These are phyloP conservation scores for Stellera chamaejasme DNA, from an alignment of 345 rosid species.

Conservation along the genomic window DNA sequence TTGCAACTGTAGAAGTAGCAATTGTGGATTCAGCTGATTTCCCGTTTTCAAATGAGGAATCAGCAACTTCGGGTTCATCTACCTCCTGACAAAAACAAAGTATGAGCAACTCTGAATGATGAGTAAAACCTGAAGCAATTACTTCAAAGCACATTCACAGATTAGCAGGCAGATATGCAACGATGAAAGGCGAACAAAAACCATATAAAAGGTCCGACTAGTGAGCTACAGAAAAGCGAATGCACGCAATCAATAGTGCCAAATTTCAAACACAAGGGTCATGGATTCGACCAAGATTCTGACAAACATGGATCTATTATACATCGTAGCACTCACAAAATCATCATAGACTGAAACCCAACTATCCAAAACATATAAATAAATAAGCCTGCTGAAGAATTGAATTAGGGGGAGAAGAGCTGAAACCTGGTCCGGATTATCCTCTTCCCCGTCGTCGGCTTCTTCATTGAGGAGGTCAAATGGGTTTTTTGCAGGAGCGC, in stretches of 20 bases:
- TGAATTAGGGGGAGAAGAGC: conserved; percentile 1
- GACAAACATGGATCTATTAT: background rate
- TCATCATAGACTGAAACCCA: background rate
- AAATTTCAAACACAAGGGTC: no score
- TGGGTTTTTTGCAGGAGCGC: conserved; percentile 44
- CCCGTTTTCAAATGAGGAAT: conserved; percentile 13
- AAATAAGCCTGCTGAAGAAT: conserved; percentile 22
- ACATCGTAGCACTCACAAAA: no score
- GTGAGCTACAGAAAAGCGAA: no score
- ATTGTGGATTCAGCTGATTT: conserved; percentile 16
- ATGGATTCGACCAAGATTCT: no score
- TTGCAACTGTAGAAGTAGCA: conserved; percentile 13
- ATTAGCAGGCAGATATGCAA: no score
- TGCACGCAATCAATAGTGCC: no score
- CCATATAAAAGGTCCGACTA: no score
- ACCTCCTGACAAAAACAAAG: conserved; percentile 29
- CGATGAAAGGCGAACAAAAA: no score
- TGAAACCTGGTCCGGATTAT: conserved; percentile 23
- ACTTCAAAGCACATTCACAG: no score
- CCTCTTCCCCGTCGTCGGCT: conserved; percentile 20
- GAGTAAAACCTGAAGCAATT: background rate
- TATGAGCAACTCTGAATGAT: conserved; percentile 5
- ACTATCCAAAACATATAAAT: background rate
- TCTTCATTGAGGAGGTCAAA: conserved; percentile 72
- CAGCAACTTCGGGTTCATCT: conserved; percentile 24